Base-by-base conservation (phyloP, 1,284 basidiomycete species). In the Heterobasidion occidentale region DNA sequence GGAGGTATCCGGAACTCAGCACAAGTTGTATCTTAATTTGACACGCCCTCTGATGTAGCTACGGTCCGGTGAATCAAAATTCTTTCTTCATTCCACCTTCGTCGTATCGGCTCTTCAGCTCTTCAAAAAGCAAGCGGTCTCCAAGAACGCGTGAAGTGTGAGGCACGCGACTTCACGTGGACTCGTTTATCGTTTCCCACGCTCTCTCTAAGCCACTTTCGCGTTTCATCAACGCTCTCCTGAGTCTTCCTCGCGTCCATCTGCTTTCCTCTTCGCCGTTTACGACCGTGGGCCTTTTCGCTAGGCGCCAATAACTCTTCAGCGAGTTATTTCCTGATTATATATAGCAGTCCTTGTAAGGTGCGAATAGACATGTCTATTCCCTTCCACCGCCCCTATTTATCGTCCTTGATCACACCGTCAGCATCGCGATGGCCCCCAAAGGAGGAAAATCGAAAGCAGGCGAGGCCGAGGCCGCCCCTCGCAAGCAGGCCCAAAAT, bases 391-490 rank as follows among this genome's bases (percentile, higher is more conserved):
- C 9, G 1, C 9, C 51, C 48, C n/a, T 34, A 46, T 14, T 38
- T 2, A n/a, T 5, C 20, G n/a, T 3, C 7, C 12, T 46, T 42
- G 2, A 15, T 9, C 9, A 36, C 20, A 36, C 4, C 20, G 8
- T 45, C 42, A 9, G 6, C 14, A 12, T 56, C 17, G 51, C 36
- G 49, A 60, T 72, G 71, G 64, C 71, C 27, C 51, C 62, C 53
- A 59, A 72, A 67, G 72, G 71, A 33, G 72, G 71, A 54, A 72
- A 74, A 53, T 70, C 71, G 53, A 74, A 71, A 60, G 49, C 65
- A 6, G 71, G 72, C 33, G 68, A 72, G 45, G 64, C 64, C 15
- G 27, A 49, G 14, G 34, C 63, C 17, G 35, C 54, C 33, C 49
- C 9, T 9, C 49, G 17, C 33, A 34, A 11, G 38, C 73, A 51